Evolutionary conservation across 1,284 basidiomycete genomes (phyloP).

Genomic region (Flammula alnicola): DNA sequence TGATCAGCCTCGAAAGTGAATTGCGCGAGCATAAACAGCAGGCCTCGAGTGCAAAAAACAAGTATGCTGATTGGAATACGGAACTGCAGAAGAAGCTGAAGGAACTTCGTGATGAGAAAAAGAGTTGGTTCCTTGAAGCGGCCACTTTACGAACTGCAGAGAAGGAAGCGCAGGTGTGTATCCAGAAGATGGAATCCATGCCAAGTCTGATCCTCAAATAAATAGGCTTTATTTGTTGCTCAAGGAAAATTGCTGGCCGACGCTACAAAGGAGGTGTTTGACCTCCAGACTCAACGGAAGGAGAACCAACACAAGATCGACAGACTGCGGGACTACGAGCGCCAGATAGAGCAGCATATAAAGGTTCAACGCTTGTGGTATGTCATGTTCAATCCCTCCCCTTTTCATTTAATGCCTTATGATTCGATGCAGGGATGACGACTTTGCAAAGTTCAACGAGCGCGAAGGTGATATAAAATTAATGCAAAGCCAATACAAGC

Average conservation of each 20-base stretch:
- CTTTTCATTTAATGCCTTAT: neutral
- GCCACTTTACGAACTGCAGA: constrained; percentile 65
- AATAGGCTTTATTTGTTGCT: constrained; percentile 70
- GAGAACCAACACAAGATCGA: constrained; percentile 77
- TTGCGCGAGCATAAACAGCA: constrained; percentile 68
- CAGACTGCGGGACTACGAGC: constrained; percentile 72
- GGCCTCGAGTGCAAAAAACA: constrained; percentile 63
- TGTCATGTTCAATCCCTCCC: constrained; percentile 21
- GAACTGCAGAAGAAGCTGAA: constrained; percentile 70
- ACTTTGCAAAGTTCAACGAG: constrained; percentile 71
- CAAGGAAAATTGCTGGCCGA: constrained; percentile 69
- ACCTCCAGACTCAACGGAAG: constrained; percentile 67
- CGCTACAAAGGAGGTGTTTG: constrained; percentile 61
- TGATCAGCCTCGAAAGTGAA: constrained; percentile 63
- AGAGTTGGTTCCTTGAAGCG: constrained; percentile 64
- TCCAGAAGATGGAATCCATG: neutral
- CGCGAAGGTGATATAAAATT: constrained; percentile 60
- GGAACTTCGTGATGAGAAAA: constrained; percentile 71
- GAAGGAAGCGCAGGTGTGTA: constrained; percentile 62
- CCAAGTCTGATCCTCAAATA: constrained; percentile 6
- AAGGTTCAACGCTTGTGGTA: constrained; percentile 75
- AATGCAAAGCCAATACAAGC: constrained; percentile 59
- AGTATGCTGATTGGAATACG: constrained; percentile 74
- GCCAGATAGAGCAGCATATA: constrained; percentile 72
- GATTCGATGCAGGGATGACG: constrained; percentile 62